phyloP scores from a whole-genome alignment of 306 rosid genomes.

The Casuarina cunninghamiana region DNA sequence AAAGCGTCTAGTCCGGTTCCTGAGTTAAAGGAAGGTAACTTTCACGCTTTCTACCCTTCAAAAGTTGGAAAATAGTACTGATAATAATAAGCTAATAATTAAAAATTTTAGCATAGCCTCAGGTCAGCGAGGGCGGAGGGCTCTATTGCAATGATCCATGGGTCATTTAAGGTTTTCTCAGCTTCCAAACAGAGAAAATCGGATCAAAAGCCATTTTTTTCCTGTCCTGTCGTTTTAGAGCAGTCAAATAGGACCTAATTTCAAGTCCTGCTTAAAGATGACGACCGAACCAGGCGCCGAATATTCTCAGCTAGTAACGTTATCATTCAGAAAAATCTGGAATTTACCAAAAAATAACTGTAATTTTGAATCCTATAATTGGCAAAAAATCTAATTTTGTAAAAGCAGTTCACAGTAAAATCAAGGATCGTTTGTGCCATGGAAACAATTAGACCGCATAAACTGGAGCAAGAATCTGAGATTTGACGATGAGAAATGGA shows the following conservation, averaged over 20 bases:
- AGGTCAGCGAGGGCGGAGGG: background rate
- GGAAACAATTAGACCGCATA: background rate
- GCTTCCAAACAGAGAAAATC: conserved; percentile 12
- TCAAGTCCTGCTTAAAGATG: background rate
- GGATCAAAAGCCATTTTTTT: background rate
- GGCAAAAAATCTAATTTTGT: background rate
- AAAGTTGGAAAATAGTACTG: background rate
- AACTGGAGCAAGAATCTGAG: background rate
- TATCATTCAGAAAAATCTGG: background rate
- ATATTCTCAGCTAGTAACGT: background rate
- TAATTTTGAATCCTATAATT: background rate
- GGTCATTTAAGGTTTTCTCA: background rate
- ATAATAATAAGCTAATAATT: background rate
- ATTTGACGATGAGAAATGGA: background rate
- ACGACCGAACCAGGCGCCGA: background rate
- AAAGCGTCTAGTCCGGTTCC: conserved; percentile 4
- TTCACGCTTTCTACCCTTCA: background rate
- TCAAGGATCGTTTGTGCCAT: background rate
- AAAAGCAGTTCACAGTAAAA: background rate
- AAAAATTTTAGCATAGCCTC: background rate
- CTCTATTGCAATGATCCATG: background rate
- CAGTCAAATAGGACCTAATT: conserved; percentile 13
- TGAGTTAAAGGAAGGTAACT: background rate
- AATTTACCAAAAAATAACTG: background rate
- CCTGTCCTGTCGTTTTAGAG: background rate